Base-by-base conservation (phyloP, 148 eudicot species). In the Amaranthus hypochondriacus region DNA sequence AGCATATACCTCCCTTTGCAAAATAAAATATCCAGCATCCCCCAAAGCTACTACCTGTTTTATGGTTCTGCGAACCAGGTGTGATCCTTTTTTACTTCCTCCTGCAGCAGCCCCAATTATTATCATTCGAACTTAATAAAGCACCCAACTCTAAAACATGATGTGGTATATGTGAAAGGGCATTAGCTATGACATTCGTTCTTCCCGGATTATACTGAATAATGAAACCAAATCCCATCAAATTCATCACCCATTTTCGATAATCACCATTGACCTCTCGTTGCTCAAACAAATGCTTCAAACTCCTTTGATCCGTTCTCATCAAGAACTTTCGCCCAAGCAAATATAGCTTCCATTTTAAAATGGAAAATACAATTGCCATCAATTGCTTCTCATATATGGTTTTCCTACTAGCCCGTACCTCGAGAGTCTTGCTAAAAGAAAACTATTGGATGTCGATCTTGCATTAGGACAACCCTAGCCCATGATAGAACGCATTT, bases 311-410 rank as follows among this genome's bases (percentile, higher is more conserved):
- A 9, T 71, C 57, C 1, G 73, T 56, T 14, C 10, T 43, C 10
- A 57, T 71, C 4, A 57, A 13, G 43, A 71, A 71, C 0, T 13
- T 10, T 8, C 6, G 6, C 2, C 8, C 42, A 0, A n/a, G 1
- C 6, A 71, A 14, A 6, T 71, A 71, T 5, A 43, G 64, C 28
- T 11, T 15, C 73, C 64, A 71, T 9, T 71, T 71, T 10, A 12
- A 2, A 5, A 71, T 53, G 1, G 47, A 52, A 52, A 43, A 56
- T 0, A 71, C 51, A 4, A 56, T n/a, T 11, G 63, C 63, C 3
- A 56, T 13, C 7, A 71, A 7, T 4, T 66, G 52, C 3, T 48
- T 46, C 13, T 66, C 69, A 47, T 66, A 66, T 0, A 44, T 10
- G 7, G 69, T 10, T 4, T 21, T 9, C 12, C 11, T 15, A n/a